Base-by-base conservation (phyloP, 208 protist species). In the Trypanosoma boissoni region DNA sequence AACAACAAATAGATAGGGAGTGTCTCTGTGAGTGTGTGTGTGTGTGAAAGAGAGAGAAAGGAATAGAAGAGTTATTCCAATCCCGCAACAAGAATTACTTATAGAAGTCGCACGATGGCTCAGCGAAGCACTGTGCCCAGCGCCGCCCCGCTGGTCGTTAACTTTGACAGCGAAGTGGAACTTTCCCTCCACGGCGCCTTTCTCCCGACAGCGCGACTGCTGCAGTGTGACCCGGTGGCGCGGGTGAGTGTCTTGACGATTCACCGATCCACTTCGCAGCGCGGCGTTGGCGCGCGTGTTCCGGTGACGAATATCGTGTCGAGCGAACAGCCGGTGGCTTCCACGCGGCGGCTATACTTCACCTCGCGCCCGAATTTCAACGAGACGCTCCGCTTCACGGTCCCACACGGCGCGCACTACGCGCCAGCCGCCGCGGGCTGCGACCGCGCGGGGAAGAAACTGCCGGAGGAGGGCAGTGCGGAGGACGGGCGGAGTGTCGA, bases 141-240 rank as follows among this genome's bases (percentile, higher is more conserved):
- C 28, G 29, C 7, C 7, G 28, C 63, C 12, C 78, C 88, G 0
- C 44, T 94, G 9, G 50, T 55, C 9, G 83, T 88, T 45, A 63
- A 62, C 16, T 95, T 95, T 65, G 74, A 78, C 60, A 91, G 75
- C 49, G 60, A 62, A 7, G 69, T 95, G 8, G 66, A 85, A 34
- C 65, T 95, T 8, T 91, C 72, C 1, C 60, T 95, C 18, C 88
- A 91, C 37, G 56, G 76, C 34, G 88, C 75, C 2, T 91, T 88
- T 55, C 71, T 95, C 37, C 58, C 78, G 9, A 75, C 88, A 8
- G 84, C 84, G 2, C 82, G 84, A 21, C 58, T 88, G 32, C 64
- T 92, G 10, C 80, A 91, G 52, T 78, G 78, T 53, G 85, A 95
- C 37, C 82, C 88, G 2, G 52, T 92, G 9, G 85, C 80, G 0